Base-by-base conservation (phyloP, 2,329 filamentous ascomycete species). In the Aspergillus sp. region DNA sequence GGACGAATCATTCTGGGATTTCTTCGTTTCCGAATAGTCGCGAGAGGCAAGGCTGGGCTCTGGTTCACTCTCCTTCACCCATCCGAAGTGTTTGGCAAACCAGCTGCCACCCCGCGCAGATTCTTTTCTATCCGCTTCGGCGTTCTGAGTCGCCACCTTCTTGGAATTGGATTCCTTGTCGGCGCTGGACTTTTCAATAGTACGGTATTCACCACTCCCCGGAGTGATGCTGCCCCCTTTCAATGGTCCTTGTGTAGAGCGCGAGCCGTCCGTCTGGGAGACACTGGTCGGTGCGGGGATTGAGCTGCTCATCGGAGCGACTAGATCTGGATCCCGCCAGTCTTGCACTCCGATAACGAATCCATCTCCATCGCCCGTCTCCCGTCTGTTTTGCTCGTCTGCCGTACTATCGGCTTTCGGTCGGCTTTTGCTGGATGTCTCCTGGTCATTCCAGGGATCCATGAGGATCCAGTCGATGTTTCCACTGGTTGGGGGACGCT, bases 311-410 rank as follows among this genome's bases (percentile, higher is more conserved):
- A 71, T 70, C 36, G 73, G 67, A 2, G 78, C 78, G 19, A 90
- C 76, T 16, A 91, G 74, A 66, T 91, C 88, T 5, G 88, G 87
- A 67, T 94, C 89, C 59, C 89, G 82, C 89, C 89, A 93, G 66
- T 94, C 89, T 59, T 94, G 88, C 11, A 91, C 85, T n/a, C 89
- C 89, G 62, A 93, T 92, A 42, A 88, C 81, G 66, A 92, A 93
- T 52, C 81, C 83, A 67, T 91, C 87, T 44, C 76, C 67, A 58
- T 74, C 73, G 10, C 61, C 53, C 38, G 61, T 61, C 17, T 62
- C 60, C n/a, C 67, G 57, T 7, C 61, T 55, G 29, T 61, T 56
- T 6, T 62, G 63, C 47, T 6, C 64, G 61, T 21, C 64, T 64
- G 16, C 56, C 53, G 21, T 57, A 51, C 14, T 62, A 60, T 13